Evolutionary conservation across 1,284 basidiomycete species (phyloP).

Genomic region (Chiua sp.): DNA sequence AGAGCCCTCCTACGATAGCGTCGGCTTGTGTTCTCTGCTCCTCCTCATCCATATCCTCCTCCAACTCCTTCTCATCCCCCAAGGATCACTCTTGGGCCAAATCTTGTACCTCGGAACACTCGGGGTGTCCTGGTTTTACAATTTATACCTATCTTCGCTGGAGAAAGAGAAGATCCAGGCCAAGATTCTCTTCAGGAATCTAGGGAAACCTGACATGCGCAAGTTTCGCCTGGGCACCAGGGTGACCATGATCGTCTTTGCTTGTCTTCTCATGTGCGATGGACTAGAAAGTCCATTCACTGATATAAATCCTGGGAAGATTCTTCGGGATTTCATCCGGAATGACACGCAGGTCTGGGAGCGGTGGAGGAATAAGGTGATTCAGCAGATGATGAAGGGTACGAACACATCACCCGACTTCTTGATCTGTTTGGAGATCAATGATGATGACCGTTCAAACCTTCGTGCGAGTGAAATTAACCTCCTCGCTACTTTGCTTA

Average conservation of each 20-base stretch:
- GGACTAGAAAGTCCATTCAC: slow-evolving; percentile 19
- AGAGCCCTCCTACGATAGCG: slow-evolving; percentile 6
- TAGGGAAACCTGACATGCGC: slow-evolving; percentile 20
- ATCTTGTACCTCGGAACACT: slow-evolving; percentile 34
- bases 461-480: slow-evolving; percentile 16
- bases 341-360: slow-evolving; percentile 35
- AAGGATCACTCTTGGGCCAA: slow-evolving; percentile 36
- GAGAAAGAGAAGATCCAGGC: slow-evolving; percentile 37
- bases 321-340: slow-evolving; percentile 31
- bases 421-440: slow-evolving; percentile 8
- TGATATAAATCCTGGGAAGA: slow-evolving; percentile 16
- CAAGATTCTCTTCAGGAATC: slow-evolving; percentile 23
- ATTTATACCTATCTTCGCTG: slow-evolving; percentile 37
- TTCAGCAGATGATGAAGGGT: slow-evolving; percentile 22
- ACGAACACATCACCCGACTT: not conserved
- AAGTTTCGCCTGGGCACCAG: slow-evolving; percentile 34
- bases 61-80: slow-evolving; percentile 37
- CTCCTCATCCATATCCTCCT: slow-evolving; percentile 32
- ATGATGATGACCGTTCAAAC: slow-evolving; percentile 14
- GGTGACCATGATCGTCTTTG: slow-evolving; percentile 33
- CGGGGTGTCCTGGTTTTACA: slow-evolving; percentile 38
- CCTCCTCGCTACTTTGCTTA: slow-evolving; percentile 26
- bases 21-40: slow-evolving; percentile 27
- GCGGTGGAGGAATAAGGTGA: slow-evolving; percentile 33
- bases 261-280: slow-evolving; percentile 31